Conservation (phyloP, 106 monocot genomes). For the Chionographis japonica region DNA sequence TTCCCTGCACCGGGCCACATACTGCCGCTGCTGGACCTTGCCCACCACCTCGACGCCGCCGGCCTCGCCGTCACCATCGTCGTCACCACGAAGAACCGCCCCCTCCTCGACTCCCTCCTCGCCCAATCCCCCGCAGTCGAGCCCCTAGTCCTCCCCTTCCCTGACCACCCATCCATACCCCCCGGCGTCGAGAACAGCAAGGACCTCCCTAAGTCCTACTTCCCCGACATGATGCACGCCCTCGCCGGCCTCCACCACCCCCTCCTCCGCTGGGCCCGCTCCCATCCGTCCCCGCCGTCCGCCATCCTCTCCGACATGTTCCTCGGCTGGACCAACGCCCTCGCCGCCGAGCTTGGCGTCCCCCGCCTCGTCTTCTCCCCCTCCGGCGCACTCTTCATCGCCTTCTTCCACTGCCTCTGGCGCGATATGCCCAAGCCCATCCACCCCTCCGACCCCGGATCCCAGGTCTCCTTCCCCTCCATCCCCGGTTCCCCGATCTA, state of each 20-base stretch:
- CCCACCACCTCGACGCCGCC: constrained; percentile 26
- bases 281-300: constrained; percentile 8
- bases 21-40: constrained; percentile 47
- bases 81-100: constrained; percentile 34
- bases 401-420: constrained; percentile 19
- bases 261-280: constrained; percentile 42
- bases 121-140: constrained; percentile 16
- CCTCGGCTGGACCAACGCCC: constrained; percentile 37
- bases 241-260: constrained; percentile 37
- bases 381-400: constrained; percentile 10
- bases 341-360: constrained; percentile 35
- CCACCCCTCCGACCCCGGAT: not conserved
- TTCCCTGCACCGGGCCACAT: constrained; percentile 68
- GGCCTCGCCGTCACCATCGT: constrained; percentile 30
- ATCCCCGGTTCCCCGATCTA: constrained; percentile 19
- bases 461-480: not conserved
- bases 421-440: constrained; percentile 4
- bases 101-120: constrained; percentile 42
- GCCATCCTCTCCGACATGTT: constrained; percentile 57
- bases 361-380: constrained; percentile 38
- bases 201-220: constrained; percentile 5
- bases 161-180: constrained; percentile 32
- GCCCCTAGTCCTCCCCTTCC: constrained; percentile 43
- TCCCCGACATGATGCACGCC: constrained; percentile 22
- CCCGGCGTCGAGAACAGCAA: constrained; percentile 45